Evolutionary conservation across 1,284 basidiomycete species (phyloP), one percentile per base, ranked within the genome.

Genomic region (Bondarzewia mesenterica): DNA sequence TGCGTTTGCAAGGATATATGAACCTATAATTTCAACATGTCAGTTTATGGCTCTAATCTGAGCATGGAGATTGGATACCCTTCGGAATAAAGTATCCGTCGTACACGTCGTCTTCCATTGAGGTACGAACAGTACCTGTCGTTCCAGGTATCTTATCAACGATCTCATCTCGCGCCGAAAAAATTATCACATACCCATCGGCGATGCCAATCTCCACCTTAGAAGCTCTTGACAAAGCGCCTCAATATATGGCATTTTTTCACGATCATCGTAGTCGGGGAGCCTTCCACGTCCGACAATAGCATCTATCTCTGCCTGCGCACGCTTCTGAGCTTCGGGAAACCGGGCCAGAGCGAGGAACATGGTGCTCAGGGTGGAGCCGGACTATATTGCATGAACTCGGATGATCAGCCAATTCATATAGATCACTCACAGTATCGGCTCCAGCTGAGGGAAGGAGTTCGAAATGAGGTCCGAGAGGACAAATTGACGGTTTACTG

Each of bases 281-380:
- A 73, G 58, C n/a, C 62, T 59, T 2, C 61, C 61, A 0, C 50
- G 39, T 2, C 61, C 62, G 12, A 72, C 50, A 8, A 74, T 63
- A 3, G 51, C 29, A 42, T 75, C 72, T 10, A 75, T 54, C 47
- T 74, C 70, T 7, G 52, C 57, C 46, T 72, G 72, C 1, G 70
- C 66, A 42, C 63, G 64, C 23, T 52, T 54, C 37, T 69, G 60
- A 2, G 66, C 63, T n/a, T 67, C 63, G 0, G 72, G 72, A 39
- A 66, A 58, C 5, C 57, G 42, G 3, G 63, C 52, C 66, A 74
- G 71, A 10, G 64, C 66, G 18, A 70, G 53, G 22, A 70, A 57
- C 44, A 67, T 64, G 1, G 61, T 57, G 1, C 50, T 50, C 7
- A 66, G 44, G 3, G 63, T 51, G 6, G 64, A 59, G 4, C 59